Evolutionary conservation across 1,284 basidiomycete genomes (phyloP).

Genomic region (Puccinia polysora): DNA sequence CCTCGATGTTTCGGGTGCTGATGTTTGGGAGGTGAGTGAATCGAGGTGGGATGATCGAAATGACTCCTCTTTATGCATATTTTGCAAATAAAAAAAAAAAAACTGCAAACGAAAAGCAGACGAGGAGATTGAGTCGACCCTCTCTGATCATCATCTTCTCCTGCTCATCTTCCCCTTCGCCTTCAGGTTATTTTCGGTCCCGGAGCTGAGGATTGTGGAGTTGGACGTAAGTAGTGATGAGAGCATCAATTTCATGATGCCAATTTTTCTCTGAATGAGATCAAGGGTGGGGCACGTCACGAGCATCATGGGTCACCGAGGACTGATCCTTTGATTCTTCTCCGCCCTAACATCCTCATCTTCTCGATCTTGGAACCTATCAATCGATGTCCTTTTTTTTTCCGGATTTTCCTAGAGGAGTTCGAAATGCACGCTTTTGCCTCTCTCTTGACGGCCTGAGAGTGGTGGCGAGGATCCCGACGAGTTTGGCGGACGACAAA

Average conservation of each 20-base stretch:
- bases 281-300: too few relatives aligned
- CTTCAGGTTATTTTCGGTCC: conserved; percentile 29
- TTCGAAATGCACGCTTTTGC: conserved; percentile 38
- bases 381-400: not conserved
- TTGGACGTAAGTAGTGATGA: conserved; percentile 34
- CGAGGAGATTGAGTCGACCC: too few relatives aligned
- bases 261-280: too few relatives aligned
- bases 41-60: too few relatives aligned
- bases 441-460: conserved; percentile 23
- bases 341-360: not conserved
- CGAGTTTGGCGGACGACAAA: too few relatives aligned
- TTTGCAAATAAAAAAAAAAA: too few relatives aligned
- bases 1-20: conserved; percentile 19
- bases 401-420: not conserved
- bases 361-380: not conserved
- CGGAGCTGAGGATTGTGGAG: conserved; percentile 21
- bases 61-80: too few relatives aligned
- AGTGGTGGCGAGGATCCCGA: too few relatives aligned
- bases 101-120: too few relatives aligned
- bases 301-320: too few relatives aligned
- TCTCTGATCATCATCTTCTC: not conserved
- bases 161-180: not conserved
- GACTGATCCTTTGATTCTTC: too few relatives aligned
- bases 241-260: too few relatives aligned
- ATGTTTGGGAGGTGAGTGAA: conserved; percentile 42